Conservation (phyloP, 768 basidiomycete genomes). For the Strobilomyces echinocephalus region DNA sequence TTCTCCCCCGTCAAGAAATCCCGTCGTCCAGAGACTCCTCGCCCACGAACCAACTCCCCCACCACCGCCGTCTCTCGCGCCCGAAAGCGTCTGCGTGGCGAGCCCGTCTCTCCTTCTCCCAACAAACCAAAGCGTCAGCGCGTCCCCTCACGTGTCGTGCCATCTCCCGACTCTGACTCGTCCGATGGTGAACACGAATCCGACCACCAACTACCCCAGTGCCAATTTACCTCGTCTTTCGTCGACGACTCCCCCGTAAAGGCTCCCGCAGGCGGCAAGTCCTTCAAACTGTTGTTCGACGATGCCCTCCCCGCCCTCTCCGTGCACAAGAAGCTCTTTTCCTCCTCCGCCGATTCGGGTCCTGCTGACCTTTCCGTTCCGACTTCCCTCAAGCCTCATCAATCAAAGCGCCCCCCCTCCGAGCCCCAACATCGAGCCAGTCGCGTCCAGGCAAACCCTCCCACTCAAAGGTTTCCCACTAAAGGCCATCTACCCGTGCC, state of each 20-base stretch:
- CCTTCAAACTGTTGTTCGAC: conserved; percentile 67
- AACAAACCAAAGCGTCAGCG: conserved; percentile 72
- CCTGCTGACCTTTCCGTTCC: conserved; percentile 1
- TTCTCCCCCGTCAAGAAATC: conserved; percentile 71
- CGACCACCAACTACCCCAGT: conserved; percentile 28
- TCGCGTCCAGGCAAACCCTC: conserved; percentile 3
- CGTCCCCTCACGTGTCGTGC: conserved; percentile 37
- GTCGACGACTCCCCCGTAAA: conserved; percentile 73
- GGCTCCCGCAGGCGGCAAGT: conserved; percentile 47
- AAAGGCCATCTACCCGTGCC: conserved; percentile 1
- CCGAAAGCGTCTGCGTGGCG: conserved; percentile 76
- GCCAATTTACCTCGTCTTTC: conserved; percentile 41
- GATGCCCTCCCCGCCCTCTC: conserved; percentile 34
- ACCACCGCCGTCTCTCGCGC: conserved; percentile 57
- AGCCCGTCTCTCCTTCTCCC: conserved; percentile 79
- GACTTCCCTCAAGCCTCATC: background rate
- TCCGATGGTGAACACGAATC: conserved; percentile 16
- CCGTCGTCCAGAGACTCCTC: background rate
- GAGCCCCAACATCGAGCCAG: background rate
- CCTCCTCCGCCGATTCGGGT: background rate
- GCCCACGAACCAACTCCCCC: conserved; percentile 23
- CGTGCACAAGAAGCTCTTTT: conserved; percentile 14
- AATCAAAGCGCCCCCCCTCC: conserved; percentile 1
- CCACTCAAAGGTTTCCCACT: conserved; percentile 10
- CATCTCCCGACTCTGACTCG: conserved; percentile 27